Percentiles rank a stretch among this genome's conserved stretches.
Conservation (phyloP, 192 early-diverging fungal genomes). For the Backusella sp. region DNA sequence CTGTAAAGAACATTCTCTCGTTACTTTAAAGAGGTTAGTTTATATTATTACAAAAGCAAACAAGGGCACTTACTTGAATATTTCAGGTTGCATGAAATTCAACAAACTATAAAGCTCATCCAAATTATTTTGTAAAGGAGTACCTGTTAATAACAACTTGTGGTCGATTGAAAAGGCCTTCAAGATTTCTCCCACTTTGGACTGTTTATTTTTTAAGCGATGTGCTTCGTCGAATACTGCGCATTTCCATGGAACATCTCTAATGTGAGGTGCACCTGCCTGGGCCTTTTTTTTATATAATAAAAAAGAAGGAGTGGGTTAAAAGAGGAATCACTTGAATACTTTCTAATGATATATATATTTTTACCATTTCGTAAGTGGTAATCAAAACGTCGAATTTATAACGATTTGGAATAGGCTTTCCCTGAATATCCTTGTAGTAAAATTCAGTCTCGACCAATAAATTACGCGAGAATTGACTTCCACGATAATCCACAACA, state of each 20-base stretch:
- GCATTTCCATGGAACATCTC: conserved; percentile 66
- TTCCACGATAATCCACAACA: conserved; percentile 75
- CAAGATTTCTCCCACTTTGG: conserved; percentile 74
- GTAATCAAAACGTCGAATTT: conserved; percentile 66
- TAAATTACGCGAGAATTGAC: conserved; percentile 60
- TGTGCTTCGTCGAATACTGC: conserved; percentile 85
- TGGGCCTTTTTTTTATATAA: conserved; percentile 25
- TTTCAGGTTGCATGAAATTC: conserved; percentile 78
- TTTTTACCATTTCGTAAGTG: conserved; percentile 52
- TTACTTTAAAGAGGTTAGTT: conserved; percentile 44
- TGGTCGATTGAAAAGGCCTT: conserved; percentile 77
- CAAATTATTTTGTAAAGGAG: conserved; percentile 80
- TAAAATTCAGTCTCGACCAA: conserved; percentile 83
- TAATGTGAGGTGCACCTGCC: conserved; percentile 66
- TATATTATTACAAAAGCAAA: background rate
- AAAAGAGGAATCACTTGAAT: background rate
- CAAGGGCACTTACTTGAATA: conserved; percentile 23
- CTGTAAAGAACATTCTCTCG: conserved; percentile 63
- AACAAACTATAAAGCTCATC: conserved; percentile 82
- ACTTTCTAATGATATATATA: background rate
- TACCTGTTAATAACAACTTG: conserved; percentile 77
- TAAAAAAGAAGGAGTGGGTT: background rate
- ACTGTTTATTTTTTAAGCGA: conserved; percentile 79
- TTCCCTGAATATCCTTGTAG: conserved; percentile 58
- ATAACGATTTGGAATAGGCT: conserved; percentile 46